These are phyloP conservation scores for Bacidia gigantensis DNA, from an alignment of 495 filamentous ascomycete species.

Conservation along the genomic window DNA sequence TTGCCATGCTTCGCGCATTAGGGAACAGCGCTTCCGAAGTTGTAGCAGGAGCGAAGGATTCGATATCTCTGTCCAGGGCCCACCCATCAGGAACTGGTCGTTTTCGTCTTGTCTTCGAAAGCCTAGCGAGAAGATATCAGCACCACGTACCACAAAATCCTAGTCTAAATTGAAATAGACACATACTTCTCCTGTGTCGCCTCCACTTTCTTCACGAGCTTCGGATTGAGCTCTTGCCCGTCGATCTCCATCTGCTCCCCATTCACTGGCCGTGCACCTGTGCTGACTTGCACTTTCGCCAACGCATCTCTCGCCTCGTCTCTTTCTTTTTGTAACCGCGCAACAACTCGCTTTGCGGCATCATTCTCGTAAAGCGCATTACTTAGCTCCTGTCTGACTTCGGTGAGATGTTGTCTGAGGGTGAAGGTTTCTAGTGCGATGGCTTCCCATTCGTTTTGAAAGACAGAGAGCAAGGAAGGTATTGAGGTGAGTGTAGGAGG, in stretches of 20 bases:
- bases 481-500: constrained; percentile 94
- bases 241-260: constrained; percentile 90
- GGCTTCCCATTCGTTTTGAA: constrained; percentile 98
- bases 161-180: neutral
- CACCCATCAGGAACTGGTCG: constrained; percentile 72
- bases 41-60: constrained; percentile 45
- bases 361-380: constrained; percentile 93
- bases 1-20: constrained; percentile 49
- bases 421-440: constrained; percentile 81
- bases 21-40: constrained; percentile 50
- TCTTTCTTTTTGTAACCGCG: constrained; percentile 70
- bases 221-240: constrained; percentile 52
- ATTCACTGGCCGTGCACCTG: constrained; percentile 22
- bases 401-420: constrained; percentile 70
- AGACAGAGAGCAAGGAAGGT: constrained; percentile 87
- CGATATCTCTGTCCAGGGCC: constrained; percentile 62
- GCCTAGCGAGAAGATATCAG: constrained; percentile 33
- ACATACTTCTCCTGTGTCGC: constrained; percentile 62
- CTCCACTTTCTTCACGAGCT: constrained; percentile 59
- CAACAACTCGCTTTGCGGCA: constrained; percentile 86
- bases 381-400: constrained; percentile 84
- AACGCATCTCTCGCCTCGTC: constrained; percentile 92
- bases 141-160: constrained; percentile 9
- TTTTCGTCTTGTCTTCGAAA: constrained; percentile 76
- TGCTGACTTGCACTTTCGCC: constrained; percentile 58